Evolutionary conservation across 2,329 filamentous ascomycete species (phyloP), one percentile per base, ranked within the genome.

Genomic region (Orbilia brochopaga): DNA sequence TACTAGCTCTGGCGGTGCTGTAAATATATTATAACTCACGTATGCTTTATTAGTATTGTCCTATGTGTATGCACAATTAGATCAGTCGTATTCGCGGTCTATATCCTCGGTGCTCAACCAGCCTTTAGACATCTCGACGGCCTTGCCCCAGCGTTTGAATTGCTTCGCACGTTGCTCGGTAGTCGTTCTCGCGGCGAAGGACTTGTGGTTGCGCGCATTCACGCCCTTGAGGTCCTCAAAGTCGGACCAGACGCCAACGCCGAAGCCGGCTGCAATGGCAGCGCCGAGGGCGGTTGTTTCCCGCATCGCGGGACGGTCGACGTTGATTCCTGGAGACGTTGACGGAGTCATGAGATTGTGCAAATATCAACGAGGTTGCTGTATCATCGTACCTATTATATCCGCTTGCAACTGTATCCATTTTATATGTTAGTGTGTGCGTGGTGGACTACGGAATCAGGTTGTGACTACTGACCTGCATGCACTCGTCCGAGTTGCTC

Each of bases 221-320:
- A 72, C 67, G 8, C 17, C 19, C 15, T 40, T 21, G 11, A 72
- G 55, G 11, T 61, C 60, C 13, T 30, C n/a, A 19, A 65, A 60
- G 27, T 54, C 53, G 19, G 15, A n/a, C 67, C 67, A 72, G 8
- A 70, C 21, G 24, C 11, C 44, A 1, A 30, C 54, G 1, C 55
- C 60, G 69, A 96, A 87, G n/a, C 90, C 92, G 7, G 92, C 92
- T 15, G 92, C 91, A 76, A 96, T 93, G 53, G 92, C 92, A 13
- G 92, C 91, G 24, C 92, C 92, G 1, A 96, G 85, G 0, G 91
- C 89, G 0, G 92, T 96, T 2, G 91, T 95, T 82, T 96, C 92
- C 65, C 90, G 88, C 92, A 96, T 96, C 63, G 86, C 85, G 0
- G 92, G 92, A 23, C 92, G 87, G 79, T 92, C 87, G 70, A 96